phyloP scores from a whole-genome alignment of 1,284 basidiomycete species.

The Puccinia coronata region DNA sequence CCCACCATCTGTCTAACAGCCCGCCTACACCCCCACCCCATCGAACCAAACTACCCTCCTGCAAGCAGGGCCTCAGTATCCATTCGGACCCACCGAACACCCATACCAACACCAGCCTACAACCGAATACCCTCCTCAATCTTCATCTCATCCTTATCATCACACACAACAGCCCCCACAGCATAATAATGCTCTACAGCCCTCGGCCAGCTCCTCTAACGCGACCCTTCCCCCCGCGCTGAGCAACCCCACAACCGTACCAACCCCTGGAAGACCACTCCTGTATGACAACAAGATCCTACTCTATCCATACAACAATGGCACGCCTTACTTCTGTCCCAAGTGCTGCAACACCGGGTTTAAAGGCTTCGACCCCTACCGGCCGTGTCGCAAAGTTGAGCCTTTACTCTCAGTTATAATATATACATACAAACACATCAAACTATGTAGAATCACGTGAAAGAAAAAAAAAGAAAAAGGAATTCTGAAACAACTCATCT shows the following conservation, averaged over 20 bases:
- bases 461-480: background rate
- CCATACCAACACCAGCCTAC: no score
- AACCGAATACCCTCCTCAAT: no score
- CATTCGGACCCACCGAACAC: conserved; percentile 22
- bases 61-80: conserved; percentile 31
- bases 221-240: background rate
- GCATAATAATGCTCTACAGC: background rate
- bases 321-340: conserved; percentile 26
- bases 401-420: no score
- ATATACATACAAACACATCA: no score
- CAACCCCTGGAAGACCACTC: conserved; percentile 50
- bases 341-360: conserved; percentile 52
- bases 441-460: background rate
- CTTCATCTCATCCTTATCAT: no score
- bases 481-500: background rate
- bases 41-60: background rate
- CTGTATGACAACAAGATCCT: conserved; percentile 48
- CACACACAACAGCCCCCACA: background rate
- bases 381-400: conserved; percentile 50
- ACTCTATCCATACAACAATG: conserved; percentile 46
- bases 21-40: conserved; percentile 25
- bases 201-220: no score
- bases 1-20: background rate
- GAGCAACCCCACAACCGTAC: conserved; percentile 49
- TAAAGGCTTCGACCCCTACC: conserved; percentile 51